Conservation (phyloP, 495 filamentous ascomycete genomes). For the Talaromyces adpressus region DNA sequence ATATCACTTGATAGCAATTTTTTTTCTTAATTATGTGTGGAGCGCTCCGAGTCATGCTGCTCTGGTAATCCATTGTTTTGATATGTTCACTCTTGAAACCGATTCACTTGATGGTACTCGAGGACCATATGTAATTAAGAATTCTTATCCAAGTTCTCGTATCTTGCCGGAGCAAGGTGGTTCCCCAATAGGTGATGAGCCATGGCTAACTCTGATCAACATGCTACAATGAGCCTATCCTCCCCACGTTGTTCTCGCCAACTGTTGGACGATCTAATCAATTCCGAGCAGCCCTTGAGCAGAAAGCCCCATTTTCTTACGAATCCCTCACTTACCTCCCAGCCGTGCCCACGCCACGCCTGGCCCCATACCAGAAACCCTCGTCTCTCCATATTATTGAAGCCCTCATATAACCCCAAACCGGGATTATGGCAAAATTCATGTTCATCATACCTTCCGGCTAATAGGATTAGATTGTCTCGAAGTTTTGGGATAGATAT, state of each 20-base stretch:
- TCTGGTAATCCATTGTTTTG: too few relatives aligned
- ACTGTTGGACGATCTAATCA: conserved; percentile 42
- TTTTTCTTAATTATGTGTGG: too few relatives aligned
- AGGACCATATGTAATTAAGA: too few relatives aligned
- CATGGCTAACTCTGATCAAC: too few relatives aligned
- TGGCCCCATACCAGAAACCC: conserved; percentile 46
- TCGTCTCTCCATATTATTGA: conserved; percentile 21
- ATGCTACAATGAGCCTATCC: conserved; percentile 12
- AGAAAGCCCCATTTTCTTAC: conserved; percentile 43
- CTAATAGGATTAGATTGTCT: conserved; percentile 40
- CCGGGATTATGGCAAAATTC: conserved; percentile 41
- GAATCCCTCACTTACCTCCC: conserved; percentile 46
- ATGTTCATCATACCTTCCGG: conserved; percentile 34
- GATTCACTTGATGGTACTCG: too few relatives aligned
- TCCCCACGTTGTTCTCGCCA: conserved; percentile 43
- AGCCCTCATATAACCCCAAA: conserved; percentile 32
- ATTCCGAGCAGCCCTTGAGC: conserved; percentile 38
- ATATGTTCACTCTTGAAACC: too few relatives aligned
- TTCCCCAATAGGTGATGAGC: too few relatives aligned
- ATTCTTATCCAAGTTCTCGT: too few relatives aligned
- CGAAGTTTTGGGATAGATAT: conserved; percentile 43
- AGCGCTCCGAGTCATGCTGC: too few relatives aligned
- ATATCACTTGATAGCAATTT: too few relatives aligned
- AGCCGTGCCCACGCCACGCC: conserved; percentile 35
- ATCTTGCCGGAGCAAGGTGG: too few relatives aligned